A percentile compares a stretch with the other conserved stretches of the same genome.
phyloP scores from a whole-genome alignment of 345 rosid species.

The Brassica rapa region DNA sequence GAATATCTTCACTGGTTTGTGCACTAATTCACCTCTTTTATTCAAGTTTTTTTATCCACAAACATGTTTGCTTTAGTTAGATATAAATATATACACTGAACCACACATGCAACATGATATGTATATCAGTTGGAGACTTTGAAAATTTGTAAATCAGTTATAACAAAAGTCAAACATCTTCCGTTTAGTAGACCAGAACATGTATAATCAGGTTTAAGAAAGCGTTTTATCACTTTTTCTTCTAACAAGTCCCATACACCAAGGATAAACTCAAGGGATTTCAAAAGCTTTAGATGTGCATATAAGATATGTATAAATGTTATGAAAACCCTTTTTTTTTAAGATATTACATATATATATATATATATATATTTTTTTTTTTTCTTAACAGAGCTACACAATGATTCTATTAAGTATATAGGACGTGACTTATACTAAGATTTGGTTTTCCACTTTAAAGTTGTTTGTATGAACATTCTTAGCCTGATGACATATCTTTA shows the following conservation, averaged over 20 bases:
- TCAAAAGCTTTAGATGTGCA: neutral
- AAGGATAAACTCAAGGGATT: neutral
- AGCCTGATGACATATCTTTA: slow-evolving; percentile 16
- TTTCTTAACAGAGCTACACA: neutral
- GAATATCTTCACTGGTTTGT: slow-evolving; percentile 46
- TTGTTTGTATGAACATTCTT: slow-evolving; percentile 22
- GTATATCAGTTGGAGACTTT: neutral
- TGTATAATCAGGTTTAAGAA: neutral
- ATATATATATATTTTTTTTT: neutral
- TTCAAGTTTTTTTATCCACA: neutral
- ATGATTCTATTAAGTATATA: slow-evolving; percentile 8
- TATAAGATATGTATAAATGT: neutral
- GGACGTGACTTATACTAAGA: slow-evolving; percentile 16
- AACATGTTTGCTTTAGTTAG: neutral
- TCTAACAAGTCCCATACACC: neutral
- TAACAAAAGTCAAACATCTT: neutral
- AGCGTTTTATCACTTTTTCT: neutral
- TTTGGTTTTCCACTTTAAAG: slow-evolving; percentile 15
- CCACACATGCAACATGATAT: neutral
- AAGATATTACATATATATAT: neutral
- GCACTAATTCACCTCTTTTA: neutral
- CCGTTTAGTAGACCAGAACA: neutral
- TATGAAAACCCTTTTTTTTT: neutral
- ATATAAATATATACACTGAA: neutral
- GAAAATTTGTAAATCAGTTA: neutral